Base-by-base conservation (phyloP, 768 basidiomycete species). In the Lactifluus echinatus region DNA sequence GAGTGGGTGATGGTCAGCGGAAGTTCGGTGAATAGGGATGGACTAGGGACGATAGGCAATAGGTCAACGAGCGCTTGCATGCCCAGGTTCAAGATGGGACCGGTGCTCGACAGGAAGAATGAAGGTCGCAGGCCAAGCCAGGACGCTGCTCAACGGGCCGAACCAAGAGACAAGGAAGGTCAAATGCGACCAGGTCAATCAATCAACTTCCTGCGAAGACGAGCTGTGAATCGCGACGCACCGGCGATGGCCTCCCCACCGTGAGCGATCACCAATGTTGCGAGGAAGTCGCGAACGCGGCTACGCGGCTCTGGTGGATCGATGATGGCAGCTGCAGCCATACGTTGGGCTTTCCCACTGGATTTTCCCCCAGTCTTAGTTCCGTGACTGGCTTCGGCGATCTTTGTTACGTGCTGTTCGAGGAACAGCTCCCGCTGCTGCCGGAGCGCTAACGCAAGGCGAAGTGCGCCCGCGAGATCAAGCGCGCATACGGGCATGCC, bases 91-190 rank as follows among this genome's bases (percentile, higher is more conserved):
- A 45, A n/a, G 8, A 37, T 3, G 24, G 62, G 53, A 19, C 34
- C 24, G 15, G 56, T 47, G 23, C 51, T 52, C 1, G 56, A 62
- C n/a, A 63, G 19, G 26, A 62, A 28, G 46, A 63, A 63, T 21
- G 60, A 61, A n/a, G 62, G 60, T 50, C 37, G 60, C 15, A 55
- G 10, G 40, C 60, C 62, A 14, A 63, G 62, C 60, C 60, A 63
- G 23, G 62, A 60, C 17, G 56, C 62, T 54, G 43, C 24, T 33
- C 36, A 17, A 17, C 15, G 36, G 34, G 36, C 6, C 6, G 10
- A 42, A 23, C 6, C n/a, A 11, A 15, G 29, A 42, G n/a, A 8
- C 24, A 17, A n/a, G 4, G 6, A 44, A 11, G 24, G 17, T 23
- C 36, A 39, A 19, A 28, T 40, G 24, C 26, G 7, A 28, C 37